Percentiles rank a stretch among this genome's conserved stretches.
phyloP scores from a whole-genome alignment of 805 yeast species.

The Pichia paraexigua region DNA sequence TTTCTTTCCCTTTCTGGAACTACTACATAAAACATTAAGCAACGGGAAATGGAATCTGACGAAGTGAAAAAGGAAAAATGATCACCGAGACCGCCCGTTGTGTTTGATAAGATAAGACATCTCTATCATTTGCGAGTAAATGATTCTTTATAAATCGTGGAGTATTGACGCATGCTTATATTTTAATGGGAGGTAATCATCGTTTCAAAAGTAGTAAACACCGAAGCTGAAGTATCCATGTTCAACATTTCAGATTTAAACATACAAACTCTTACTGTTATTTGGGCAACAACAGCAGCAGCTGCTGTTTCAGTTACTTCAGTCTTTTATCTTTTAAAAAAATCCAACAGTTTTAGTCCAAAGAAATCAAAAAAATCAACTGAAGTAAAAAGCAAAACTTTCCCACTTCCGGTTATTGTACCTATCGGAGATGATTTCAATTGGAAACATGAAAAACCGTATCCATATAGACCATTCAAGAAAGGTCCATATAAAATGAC shows the following conservation, averaged over 20 bases:
- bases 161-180: no score
- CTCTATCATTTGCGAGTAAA: no score
- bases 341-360: not conserved
- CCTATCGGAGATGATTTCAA: conserved; percentile 32
- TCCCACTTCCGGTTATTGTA: conserved; percentile 14
- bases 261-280: not conserved
- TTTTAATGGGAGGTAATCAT: no score
- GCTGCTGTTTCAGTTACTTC: not conserved
- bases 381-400: not conserved
- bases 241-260: not conserved
- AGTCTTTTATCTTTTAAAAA: not conserved
- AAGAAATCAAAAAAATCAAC: not conserved
- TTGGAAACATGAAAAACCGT: conserved; percentile 38
- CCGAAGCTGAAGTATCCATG: not conserved
- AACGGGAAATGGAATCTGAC: no score
- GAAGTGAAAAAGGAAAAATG: no score
- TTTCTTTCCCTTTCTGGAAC: no score
- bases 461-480: conserved; percentile 39
- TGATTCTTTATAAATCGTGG: no score
- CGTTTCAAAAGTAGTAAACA: no score
- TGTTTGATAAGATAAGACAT: no score
- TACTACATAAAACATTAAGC: no score
- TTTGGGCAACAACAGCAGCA: not conserved
- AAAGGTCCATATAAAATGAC: conserved; percentile 48
- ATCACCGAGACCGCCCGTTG: no score